These are phyloP conservation scores for Syncephalastrum contaminatum DNA, from an alignment of 371 early-diverging fungal genomes.

Conservation along the genomic window DNA sequence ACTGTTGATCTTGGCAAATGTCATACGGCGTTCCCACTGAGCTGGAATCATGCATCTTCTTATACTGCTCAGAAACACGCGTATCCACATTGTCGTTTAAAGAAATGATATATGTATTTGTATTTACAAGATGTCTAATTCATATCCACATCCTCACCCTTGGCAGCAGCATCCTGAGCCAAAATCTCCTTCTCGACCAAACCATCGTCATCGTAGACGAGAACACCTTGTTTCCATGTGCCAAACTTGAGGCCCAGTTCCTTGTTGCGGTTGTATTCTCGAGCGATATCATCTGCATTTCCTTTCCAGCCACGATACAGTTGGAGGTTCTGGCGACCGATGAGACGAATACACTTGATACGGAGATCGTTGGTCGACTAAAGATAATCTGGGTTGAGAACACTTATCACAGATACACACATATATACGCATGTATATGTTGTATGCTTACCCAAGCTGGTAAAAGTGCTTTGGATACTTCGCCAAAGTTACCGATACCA, in stretches of 20 bases:
- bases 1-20: conserved; percentile 14
- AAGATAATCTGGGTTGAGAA: conserved; percentile 4
- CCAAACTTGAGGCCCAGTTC: conserved; percentile 74
- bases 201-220: conserved; percentile 87
- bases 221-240: conserved; percentile 79
- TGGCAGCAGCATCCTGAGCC: conserved; percentile 8
- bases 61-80: background rate
- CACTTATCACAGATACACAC: background rate
- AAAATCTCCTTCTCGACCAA: conserved; percentile 53
- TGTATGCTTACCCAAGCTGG: conserved; percentile 72
- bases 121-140: conserved; percentile 13
- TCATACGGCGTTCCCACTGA: too few species aligned
- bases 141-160: conserved; percentile 26
- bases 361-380: conserved; percentile 83
- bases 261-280: conserved; percentile 80
- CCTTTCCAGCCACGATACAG: conserved; percentile 88
- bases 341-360: conserved; percentile 79
- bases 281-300: conserved; percentile 61
- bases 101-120: background rate
- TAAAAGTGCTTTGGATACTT: conserved; percentile 78
- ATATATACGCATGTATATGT: background rate
- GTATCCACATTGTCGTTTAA: conserved; percentile 2
- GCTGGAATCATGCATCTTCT: too few species aligned
- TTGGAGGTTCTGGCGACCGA: conserved; percentile 89
- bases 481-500: conserved; percentile 88